phyloP scores from a whole-genome alignment of 352 stramenopile genomes.

The Halophytophthora batemanensis region DNA sequence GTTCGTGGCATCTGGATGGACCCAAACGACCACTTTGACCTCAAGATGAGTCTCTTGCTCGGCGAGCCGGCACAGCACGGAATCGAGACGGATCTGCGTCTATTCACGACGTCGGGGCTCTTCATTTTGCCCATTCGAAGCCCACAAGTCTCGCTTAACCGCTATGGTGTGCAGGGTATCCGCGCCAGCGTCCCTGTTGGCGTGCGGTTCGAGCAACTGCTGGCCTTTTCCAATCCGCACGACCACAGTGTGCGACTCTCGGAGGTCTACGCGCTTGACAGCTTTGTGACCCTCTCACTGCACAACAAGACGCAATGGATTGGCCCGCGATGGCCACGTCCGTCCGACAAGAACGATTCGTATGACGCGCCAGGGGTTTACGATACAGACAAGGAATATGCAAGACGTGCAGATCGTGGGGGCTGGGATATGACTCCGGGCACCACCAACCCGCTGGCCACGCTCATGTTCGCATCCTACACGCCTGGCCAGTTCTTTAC shows the following conservation, averaged over 20 bases:
- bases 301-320: slow-evolving; percentile 21
- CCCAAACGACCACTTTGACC: slow-evolving; percentile 26
- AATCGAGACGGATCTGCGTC: slow-evolving; percentile 27
- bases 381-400: slow-evolving; percentile 17
- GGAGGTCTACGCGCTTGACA: slow-evolving; percentile 44
- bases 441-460: slow-evolving; percentile 31
- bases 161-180: slow-evolving; percentile 25
- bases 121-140: slow-evolving; percentile 40
- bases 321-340: slow-evolving; percentile 17
- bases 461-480: slow-evolving; percentile 27
- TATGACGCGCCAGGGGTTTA: slow-evolving; percentile 16
- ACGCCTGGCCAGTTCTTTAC: slow-evolving; percentile 30
- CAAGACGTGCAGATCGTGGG: slow-evolving; percentile 11
- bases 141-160: slow-evolving; percentile 24
- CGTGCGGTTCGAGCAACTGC: slow-evolving; percentile 24
- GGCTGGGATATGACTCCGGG: slow-evolving; percentile 40
- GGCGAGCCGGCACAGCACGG: slow-evolving; percentile 20
- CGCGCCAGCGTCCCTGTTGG: slow-evolving; percentile 31
- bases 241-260: slow-evolving; percentile 37
- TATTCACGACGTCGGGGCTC: slow-evolving; percentile 44
- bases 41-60: slow-evolving; percentile 41
- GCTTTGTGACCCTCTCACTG: slow-evolving; percentile 29
- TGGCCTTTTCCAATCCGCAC: slow-evolving; percentile 45
- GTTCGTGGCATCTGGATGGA: slow-evolving; percentile 33
- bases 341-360: slow-evolving; percentile 11